phyloP scores from a whole-genome alignment of 2,329 filamentous ascomycete genomes.

The Microdochium paspali region DNA sequence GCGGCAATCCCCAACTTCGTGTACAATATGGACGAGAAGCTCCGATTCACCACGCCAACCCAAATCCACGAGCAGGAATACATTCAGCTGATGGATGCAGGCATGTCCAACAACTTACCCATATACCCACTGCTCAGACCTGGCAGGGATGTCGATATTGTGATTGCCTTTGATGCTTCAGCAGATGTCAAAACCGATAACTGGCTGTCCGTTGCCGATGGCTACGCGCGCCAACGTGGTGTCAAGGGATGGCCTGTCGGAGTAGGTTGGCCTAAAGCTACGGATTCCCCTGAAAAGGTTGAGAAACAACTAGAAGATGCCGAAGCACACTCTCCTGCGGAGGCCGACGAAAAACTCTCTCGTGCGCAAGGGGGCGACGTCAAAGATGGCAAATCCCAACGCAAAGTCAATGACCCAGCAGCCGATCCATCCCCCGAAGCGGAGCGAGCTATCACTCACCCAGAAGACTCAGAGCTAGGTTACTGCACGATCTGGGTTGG shows the following conservation, averaged over 20 bases:
- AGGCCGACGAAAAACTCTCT: slow-evolving; percentile 54
- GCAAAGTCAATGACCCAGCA: not conserved
- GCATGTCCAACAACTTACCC: slow-evolving; percentile 97
- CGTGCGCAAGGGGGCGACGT: slow-evolving; percentile 36
- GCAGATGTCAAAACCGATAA: slow-evolving; percentile 91
- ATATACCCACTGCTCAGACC: slow-evolving; percentile 89
- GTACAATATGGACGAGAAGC: slow-evolving; percentile 65
- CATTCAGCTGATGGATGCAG: slow-evolving; percentile 86
- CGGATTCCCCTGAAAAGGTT: slow-evolving; percentile 48
- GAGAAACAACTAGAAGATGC: slow-evolving; percentile 59
- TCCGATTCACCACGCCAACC: slow-evolving; percentile 70
- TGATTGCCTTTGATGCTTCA: slow-evolving; percentile 90
- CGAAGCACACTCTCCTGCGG: slow-evolving; percentile 46
- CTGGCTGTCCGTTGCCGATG: slow-evolving; percentile 90
- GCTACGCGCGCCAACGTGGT: slow-evolving; percentile 81
- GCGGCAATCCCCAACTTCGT: slow-evolving; percentile 85
- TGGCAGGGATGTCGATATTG: slow-evolving; percentile 77
- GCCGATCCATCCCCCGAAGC: slow-evolving; percentile 8
- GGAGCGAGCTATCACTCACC: slow-evolving; percentile 30
- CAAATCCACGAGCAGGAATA: slow-evolving; percentile 64
- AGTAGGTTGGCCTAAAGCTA: slow-evolving; percentile 76
- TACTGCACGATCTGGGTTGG: slow-evolving; percentile 97
- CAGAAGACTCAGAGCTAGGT: slow-evolving; percentile 55
- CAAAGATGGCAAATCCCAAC: slow-evolving; percentile 4
- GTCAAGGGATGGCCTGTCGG: slow-evolving; percentile 93